phyloP scores from a whole-genome alignment of 78 protist genomes.

The Cavenderia fasciculata region DNA sequence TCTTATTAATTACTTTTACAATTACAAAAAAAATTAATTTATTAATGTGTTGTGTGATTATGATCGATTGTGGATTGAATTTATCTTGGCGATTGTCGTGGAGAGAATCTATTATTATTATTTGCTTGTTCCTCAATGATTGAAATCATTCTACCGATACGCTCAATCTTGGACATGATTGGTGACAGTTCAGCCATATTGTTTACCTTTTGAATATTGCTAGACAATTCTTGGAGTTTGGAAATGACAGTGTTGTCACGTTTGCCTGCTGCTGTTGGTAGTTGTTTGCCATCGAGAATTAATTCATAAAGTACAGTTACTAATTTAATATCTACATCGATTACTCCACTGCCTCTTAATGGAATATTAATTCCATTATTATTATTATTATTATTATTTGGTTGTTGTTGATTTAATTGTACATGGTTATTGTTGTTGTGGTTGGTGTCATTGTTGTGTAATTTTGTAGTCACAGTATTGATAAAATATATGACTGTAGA shows the following conservation, averaged over 20 bases:
- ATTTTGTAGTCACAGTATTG: slow-evolving; percentile 8
- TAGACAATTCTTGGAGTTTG: not conserved
- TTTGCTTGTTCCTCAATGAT: slow-evolving; percentile 31
- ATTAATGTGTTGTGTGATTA: no score
- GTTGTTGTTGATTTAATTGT: not conserved
- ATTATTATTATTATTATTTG: not conserved
- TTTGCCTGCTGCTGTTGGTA: not conserved
- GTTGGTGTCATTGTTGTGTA: no score
- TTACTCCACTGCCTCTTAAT: not conserved
- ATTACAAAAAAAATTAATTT: no score
- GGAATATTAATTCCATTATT: not conserved
- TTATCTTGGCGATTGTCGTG: slow-evolving; percentile 52
- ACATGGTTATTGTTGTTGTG: not conserved
- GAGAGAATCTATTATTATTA: slow-evolving; percentile 47
- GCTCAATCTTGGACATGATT: slow-evolving; percentile 5
- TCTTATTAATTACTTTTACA: no score
- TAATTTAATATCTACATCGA: not conserved
- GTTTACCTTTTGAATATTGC: not conserved
- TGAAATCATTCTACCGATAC: slow-evolving; percentile 43
- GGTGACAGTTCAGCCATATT: not conserved
- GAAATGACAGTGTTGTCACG: not conserved
- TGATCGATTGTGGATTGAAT: no score
- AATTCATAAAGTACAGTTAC: no score
- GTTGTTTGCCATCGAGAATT: no score
- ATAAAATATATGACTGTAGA: slow-evolving; percentile 30